Base-by-base conservation (phyloP, 1,139 yeast genomes). In the Yamadazyma diddensiae region DNA sequence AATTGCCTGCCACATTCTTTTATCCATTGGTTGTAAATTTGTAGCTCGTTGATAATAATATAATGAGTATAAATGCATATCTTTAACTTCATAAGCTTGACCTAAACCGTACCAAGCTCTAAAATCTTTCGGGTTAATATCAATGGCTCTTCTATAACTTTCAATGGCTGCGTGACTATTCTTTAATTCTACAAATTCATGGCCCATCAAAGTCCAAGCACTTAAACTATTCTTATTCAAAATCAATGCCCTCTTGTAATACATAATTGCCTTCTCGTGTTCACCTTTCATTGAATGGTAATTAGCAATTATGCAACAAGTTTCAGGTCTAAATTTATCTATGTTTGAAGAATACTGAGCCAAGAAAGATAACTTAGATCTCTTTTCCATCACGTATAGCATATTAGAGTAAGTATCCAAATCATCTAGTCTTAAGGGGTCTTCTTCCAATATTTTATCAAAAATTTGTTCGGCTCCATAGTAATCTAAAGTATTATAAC, bases 141-240 rank as follows among this genome's bases (percentile, higher is more conserved):
- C 92, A 1, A 90, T 94, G 0, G 98, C 98, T 31, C 95, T 68
- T 44, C 98, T 66, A 53, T 94, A 94, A 35, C 95, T 82, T 60
- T 92, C 97, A 34, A 94, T 92, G 1, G 98, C 98, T 1, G 98
- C 97, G 56, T 94, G 96, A 1, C 96, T 83, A 58, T 94, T 94
- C 50, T 92, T 90, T 46, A 92, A 70, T 55, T 94, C 98, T 9
- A 94, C 95, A 63, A 87, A 94, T 59, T 94, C 99, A 59, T 94
- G 99, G 9, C 99, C 98, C 97, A 94, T 90, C 38, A 94, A 67
- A 0, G 97, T 92, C 97, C 98, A 94, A 0, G 98, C 97, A 46
- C 90, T 79, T 13, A 90, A 65, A 47, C 94, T 87, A 45, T 79
- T 77, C 38, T 86, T 78, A 54, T 88, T 84, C 36, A 92, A 65